These are phyloP conservation scores for Phytophthora sansomeana DNA, from an alignment of 352 stramenopile genomes.

Conservation along the genomic window DNA sequence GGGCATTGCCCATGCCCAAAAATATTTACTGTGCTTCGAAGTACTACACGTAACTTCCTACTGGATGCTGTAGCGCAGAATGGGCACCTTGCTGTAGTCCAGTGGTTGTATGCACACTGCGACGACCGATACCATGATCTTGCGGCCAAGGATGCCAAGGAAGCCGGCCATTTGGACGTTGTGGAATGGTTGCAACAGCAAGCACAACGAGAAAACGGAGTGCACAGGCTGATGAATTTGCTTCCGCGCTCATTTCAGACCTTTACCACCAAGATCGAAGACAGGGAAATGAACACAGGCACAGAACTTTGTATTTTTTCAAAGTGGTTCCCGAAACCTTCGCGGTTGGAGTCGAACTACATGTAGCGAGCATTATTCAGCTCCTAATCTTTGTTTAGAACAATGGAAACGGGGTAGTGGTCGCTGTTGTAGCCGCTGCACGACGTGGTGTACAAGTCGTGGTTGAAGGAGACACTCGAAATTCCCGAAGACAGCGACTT, in stretches of 20 bases:
- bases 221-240: not conserved
- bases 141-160: conserved; percentile 1
- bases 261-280: not conserved
- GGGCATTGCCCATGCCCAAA: too few species aligned
- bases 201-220: not conserved
- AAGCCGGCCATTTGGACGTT: not conserved
- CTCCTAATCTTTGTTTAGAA: conserved; percentile 32
- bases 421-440: conserved; percentile 57
- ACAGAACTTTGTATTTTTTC: not conserved
- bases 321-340: too few species aligned
- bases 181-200: conserved; percentile 5
- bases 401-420: conserved; percentile 50
- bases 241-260: not conserved
- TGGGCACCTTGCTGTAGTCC: conserved; percentile 20
- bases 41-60: too few species aligned
- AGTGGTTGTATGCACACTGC: conserved; percentile 7
- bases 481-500: conserved; percentile 17
- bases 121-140: conserved; percentile 1
- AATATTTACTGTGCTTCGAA: too few species aligned
- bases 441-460: conserved; percentile 45
- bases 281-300: not conserved
- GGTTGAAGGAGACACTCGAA: conserved; percentile 45
- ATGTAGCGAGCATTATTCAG: not conserved
- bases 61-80: conserved; percentile 16
- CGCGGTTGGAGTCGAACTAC: not conserved